Conservation (phyloP, 306 rosid genomes). For the Dryas octopetala region DNA sequence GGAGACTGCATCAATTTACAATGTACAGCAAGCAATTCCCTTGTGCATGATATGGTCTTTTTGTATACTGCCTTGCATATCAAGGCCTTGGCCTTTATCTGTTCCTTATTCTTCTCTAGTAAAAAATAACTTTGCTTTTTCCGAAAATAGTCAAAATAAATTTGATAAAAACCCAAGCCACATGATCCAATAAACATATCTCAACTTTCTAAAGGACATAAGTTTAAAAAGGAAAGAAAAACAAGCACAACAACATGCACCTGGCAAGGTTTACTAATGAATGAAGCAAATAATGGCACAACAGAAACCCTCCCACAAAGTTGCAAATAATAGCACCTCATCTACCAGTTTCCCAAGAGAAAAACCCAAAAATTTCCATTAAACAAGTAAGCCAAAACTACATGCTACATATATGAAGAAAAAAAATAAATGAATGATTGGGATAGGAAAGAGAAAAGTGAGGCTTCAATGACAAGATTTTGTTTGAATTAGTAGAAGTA, state of each 20-base stretch:
- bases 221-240: background rate
- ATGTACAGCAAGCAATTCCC: background rate
- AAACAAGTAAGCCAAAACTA: background rate
- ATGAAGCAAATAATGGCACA: background rate
- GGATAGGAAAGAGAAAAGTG: background rate
- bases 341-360: background rate
- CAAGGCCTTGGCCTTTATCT: background rate
- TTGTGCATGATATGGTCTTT: background rate
- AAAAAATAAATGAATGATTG: background rate
- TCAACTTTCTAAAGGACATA: background rate
- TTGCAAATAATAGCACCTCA: background rate
- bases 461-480: background rate
- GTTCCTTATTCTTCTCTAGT: background rate
- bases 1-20: too few relatives aligned
- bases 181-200: background rate
- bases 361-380: background rate
- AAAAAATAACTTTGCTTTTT: background rate
- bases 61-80: background rate
- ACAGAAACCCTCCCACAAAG: background rate
- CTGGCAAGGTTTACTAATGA: background rate
- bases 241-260: background rate
- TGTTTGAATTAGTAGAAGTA: background rate
- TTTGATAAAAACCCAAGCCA: background rate
- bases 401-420: background rate
- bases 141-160: background rate